A percentile compares a stretch with the other conserved stretches of the same genome.
These are phyloP conservation scores for Cyclotella sp. DNA, from an alignment of 108 stramenopile species.

Conservation along the genomic window DNA sequence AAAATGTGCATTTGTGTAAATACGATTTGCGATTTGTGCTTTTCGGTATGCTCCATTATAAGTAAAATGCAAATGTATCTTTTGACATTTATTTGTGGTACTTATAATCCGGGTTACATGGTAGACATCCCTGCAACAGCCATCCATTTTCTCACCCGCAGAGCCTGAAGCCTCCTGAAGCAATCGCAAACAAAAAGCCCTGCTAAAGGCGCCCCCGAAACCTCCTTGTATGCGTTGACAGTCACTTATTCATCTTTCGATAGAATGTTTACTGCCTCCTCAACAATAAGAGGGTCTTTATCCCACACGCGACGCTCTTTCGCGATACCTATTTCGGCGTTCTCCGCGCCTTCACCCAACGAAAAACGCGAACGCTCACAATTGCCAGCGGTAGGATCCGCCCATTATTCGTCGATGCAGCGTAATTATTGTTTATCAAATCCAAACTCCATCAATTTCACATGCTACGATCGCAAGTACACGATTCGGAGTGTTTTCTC, in stretches of 20 bases:
- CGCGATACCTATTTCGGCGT: background rate
- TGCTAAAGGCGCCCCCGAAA: background rate
- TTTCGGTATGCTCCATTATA: no score
- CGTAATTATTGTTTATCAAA: background rate
- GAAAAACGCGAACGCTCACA: background rate
- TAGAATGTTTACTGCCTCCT: background rate
- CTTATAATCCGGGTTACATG: no score
- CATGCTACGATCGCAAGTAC: background rate
- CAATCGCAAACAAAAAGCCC: no score
- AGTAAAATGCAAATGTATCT: no score
- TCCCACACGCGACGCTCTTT: background rate
- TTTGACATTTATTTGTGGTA: no score
- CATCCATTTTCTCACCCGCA: no score
- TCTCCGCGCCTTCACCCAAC: background rate
- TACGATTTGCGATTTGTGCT: no score
- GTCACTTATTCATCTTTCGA: no score
- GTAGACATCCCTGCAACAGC: no score
- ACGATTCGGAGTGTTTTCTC: constrained; percentile 27
- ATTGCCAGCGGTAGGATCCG: background rate
- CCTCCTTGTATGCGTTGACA: background rate
- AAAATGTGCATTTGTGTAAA: no score
- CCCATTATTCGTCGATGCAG: background rate
- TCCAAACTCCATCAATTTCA: background rate
- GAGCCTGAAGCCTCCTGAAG: no score
- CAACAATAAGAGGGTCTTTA: background rate